Evolutionary conservation across 1,139 yeast species (phyloP), one percentile per base, ranked within the genome.

Genomic region (Saccharomyces hybrid): DNA sequence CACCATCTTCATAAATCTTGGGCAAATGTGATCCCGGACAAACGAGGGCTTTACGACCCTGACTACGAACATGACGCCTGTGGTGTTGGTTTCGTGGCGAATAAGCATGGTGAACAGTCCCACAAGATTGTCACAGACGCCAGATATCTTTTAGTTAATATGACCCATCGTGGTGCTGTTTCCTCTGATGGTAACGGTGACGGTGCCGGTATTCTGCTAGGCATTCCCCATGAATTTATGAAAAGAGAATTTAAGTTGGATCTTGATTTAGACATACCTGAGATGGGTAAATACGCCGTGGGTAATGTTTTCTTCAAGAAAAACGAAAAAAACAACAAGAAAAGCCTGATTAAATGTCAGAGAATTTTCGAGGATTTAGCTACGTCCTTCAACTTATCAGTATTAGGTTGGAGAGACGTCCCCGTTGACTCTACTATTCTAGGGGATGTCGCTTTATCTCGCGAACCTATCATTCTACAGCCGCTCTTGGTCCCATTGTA

Each of bases 161-260:
- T 93, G 98, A 88, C 97, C 59, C 99, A 93, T 73, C 83, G 99
- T 75, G 99, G 99, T 69, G 99, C 99, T 50, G 97, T 91, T 59
- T 88, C 89, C 32, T 83, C 95, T 49, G 96, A 90, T 69, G 96
- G 98, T 29, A 97, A 93, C 70, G 99, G 99, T 73, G 99, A 93
- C 71, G 99, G 99, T 74, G 99, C 99, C 47, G 99, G 99, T 71
- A 90, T 93, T 59, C 82, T 93, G 80, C 82, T 95, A 52, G 86
- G 96, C 47, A 83, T 93, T 60, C 97, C 98, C 46, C 97, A 91
- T 74, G 84, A 80, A 62, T 88, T 93, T 71, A 83, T 93, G 76
- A 73, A 74, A 58, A 82, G 93, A 70, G 98, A 93, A 74, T 91
- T 91, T 72, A 81, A 82, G 63, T 70, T 83, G 55, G 65, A 64